Percentiles rank a stretch among this genome's conserved stretches.
These are phyloP conservation scores for Cokeromyces recurvatus DNA, from an alignment of 371 early-diverging fungal genomes.

Conservation along the genomic window DNA sequence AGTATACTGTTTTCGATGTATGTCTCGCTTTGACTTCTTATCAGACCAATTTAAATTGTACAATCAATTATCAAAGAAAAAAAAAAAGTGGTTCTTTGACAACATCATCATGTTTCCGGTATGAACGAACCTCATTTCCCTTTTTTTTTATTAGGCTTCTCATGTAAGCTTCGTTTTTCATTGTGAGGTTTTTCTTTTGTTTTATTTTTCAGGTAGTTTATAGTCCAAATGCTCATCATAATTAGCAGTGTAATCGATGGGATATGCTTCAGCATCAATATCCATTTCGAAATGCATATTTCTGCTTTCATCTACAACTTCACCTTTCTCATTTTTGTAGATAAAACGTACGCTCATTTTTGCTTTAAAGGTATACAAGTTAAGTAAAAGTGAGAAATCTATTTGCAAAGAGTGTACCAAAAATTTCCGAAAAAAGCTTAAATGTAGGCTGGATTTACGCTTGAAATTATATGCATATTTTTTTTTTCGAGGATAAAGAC, in stretches of 20 bases:
- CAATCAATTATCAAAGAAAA: too few species aligned
- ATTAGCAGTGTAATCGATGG: background rate
- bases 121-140: conserved; percentile 8
- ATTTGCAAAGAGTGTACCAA: background rate
- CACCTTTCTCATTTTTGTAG: conserved; percentile 10
- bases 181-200: conserved; percentile 11
- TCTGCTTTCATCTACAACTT: conserved; percentile 11
- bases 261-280: conserved; percentile 11
- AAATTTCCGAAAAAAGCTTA: too few species aligned
- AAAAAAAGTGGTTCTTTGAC: conserved; percentile 5
- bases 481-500: too few species aligned
- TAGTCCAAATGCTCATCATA: conserved; percentile 4
- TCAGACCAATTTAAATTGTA: too few species aligned
- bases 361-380: background rate
- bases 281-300: conserved; percentile 8
- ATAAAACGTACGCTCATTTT: conserved; percentile 8
- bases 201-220: conserved; percentile 9
- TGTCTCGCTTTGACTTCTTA: too few species aligned
- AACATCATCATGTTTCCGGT: conserved; percentile 8
- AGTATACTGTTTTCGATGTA: too few species aligned
- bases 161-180: conserved; percentile 9
- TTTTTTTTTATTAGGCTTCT: conserved; percentile 7
- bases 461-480: too few species aligned
- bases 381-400: conserved; percentile 7
- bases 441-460: too few species aligned